These are phyloP conservation scores for Scheffersomyces titani DNA, from an alignment of 1,139 yeast genomes.

Conservation along the genomic window DNA sequence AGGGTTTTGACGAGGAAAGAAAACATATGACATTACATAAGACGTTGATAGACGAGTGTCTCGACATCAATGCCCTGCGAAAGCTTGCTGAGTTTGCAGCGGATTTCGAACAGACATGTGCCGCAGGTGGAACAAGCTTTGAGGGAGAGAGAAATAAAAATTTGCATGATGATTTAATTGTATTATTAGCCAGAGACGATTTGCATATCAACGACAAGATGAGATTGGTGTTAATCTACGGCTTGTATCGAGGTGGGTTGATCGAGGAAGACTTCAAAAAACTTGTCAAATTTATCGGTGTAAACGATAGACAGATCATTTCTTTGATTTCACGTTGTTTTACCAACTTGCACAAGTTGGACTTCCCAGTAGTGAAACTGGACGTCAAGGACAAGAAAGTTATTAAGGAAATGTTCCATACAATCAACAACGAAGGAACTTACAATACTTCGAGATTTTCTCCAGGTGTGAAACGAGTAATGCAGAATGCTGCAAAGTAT, in stretches of 20 bases:
- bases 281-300: constrained; percentile 67
- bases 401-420: constrained; percentile 56
- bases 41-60: constrained; percentile 58
- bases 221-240: constrained; percentile 75
- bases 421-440: constrained; percentile 63
- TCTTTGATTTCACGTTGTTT: constrained; percentile 53
- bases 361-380: constrained; percentile 63
- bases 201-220: constrained; percentile 65
- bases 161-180: constrained; percentile 67
- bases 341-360: constrained; percentile 64
- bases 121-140: constrained; percentile 70
- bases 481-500: constrained; percentile 50
- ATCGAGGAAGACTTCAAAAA: constrained; percentile 73
- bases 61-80: constrained; percentile 51
- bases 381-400: constrained; percentile 39
- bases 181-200: constrained; percentile 53
- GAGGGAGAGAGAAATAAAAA: constrained; percentile 69
- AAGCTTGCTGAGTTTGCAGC: constrained; percentile 63
- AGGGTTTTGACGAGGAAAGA: constrained; percentile 69
- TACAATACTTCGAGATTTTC: constrained; percentile 77
- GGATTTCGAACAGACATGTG: constrained; percentile 72
- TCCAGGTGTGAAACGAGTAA: constrained; percentile 65
- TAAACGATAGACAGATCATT: constrained; percentile 55
- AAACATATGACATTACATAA: constrained; percentile 61
- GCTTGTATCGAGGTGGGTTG: constrained; percentile 83